Conservation (phyloP, 495 filamentous ascomycete species). For the Pyronema domesticum region DNA sequence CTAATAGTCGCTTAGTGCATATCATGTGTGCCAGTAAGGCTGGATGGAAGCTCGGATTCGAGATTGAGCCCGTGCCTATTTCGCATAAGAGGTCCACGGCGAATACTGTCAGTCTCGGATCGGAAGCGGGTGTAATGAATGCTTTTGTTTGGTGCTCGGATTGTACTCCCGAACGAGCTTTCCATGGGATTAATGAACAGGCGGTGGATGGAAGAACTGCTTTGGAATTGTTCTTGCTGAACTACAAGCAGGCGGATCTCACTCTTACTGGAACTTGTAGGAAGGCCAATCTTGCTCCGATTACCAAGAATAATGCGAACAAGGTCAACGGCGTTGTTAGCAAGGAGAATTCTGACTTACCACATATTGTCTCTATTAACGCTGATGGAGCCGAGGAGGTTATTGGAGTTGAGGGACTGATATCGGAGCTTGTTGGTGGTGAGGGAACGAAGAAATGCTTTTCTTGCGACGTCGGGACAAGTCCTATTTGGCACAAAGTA, state of each 20-base stretch:
- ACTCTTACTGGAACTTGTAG: conserved; percentile 76
- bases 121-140: conserved; percentile 56
- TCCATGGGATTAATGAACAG: conserved; percentile 62
- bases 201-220: conserved; percentile 50
- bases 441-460: conserved; percentile 21
- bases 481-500: conserved; percentile 23
- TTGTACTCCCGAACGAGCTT: conserved; percentile 44
- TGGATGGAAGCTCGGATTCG: conserved; percentile 70
- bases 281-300: conserved; percentile 51
- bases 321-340: conserved; percentile 12
- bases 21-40: conserved; percentile 75
- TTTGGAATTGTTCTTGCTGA: conserved; percentile 66
- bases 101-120: conserved; percentile 50
- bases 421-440: conserved; percentile 20
- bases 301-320: conserved; percentile 20
- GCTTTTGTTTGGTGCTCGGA: conserved; percentile 82
- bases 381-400: conserved; percentile 12
- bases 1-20: conserved; percentile 39
- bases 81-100: conserved; percentile 53
- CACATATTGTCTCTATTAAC: conserved; percentile 22
- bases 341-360: conserved; percentile 21
- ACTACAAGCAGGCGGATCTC: conserved; percentile 88
- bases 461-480: conserved; percentile 16
- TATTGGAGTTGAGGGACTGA: conserved; percentile 5
- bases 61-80: conserved; percentile 75